phyloP scores from a whole-genome alignment of 352 stramenopile genomes.

The Phytopythium oedochilum region DNA sequence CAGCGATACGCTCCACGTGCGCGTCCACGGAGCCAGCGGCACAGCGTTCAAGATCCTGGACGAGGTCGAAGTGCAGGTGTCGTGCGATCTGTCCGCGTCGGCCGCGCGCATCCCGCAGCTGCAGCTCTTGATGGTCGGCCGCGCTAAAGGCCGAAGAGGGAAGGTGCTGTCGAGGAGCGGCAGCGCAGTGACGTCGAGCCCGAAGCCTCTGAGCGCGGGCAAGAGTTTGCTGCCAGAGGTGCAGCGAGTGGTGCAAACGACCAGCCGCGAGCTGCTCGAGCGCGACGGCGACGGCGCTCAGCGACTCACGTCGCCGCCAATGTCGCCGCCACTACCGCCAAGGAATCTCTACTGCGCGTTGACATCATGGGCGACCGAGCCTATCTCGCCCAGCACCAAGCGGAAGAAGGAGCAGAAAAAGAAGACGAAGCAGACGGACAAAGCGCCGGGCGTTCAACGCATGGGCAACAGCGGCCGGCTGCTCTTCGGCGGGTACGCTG shows the following conservation, averaged over 20 bases:
- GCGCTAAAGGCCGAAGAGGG: conserved; percentile 27
- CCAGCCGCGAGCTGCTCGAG: conserved; percentile 10
- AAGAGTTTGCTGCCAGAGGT: conserved; percentile 50
- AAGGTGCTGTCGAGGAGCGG: conserved; percentile 17
- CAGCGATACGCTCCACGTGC: conserved; percentile 27
- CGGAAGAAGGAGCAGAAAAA: conserved; percentile 13
- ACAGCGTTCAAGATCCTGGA: conserved; percentile 59
- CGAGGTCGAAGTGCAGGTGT: conserved; percentile 76
- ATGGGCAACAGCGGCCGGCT: conserved; percentile 48
- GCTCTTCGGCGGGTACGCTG: conserved; percentile 69
- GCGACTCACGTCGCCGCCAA: not conserved
- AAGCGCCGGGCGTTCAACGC: conserved; percentile 22
- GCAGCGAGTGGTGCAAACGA: conserved; percentile 64
- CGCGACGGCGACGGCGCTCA: not conserved
- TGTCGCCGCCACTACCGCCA: not conserved
- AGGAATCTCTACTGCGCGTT: conserved; percentile 40
- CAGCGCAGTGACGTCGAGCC: not conserved
- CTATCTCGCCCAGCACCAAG: conserved; percentile 32
- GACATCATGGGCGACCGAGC: conserved; percentile 6
- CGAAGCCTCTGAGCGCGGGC: conserved; percentile 3
- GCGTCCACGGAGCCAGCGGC: conserved; percentile 6
- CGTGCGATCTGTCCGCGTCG: conserved; percentile 64
- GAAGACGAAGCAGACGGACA: conserved; percentile 13
- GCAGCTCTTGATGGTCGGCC: conserved; percentile 62
- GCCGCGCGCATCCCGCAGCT: conserved; percentile 73